A percentile compares a stretch with the other conserved stretches of the same genome.
phyloP scores from a whole-genome alignment of 1,139 yeast species.

The Taphrina wiesneri region DNA sequence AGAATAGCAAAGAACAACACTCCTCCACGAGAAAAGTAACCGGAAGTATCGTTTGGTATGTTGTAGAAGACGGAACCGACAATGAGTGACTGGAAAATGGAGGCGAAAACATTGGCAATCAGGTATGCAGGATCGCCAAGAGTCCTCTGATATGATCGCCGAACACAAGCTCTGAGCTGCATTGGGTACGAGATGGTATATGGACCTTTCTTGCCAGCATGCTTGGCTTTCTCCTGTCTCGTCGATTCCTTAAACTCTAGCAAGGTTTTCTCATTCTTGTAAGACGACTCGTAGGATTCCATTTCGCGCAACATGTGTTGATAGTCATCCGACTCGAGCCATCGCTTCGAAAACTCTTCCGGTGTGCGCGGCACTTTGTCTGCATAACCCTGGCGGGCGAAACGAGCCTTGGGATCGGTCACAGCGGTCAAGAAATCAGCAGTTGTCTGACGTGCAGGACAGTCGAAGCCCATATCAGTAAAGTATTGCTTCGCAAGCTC shows the following conservation, averaged over 20 bases:
- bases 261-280: conserved; percentile 41
- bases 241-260: conserved; percentile 36
- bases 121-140: conserved; percentile 59
- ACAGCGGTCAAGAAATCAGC: conserved; percentile 68
- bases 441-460: conserved; percentile 64
- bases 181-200: conserved; percentile 38
- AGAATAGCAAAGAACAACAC: conserved; percentile 49
- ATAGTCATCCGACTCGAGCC: conserved; percentile 58
- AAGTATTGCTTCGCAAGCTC: conserved; percentile 56
- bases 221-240: conserved; percentile 39
- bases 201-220: conserved; percentile 38
- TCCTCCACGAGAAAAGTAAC: conserved; percentile 56
- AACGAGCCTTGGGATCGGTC: conserved; percentile 59
- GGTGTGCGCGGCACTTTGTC: conserved; percentile 59
- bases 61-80: conserved; percentile 75
- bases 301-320: conserved; percentile 49
- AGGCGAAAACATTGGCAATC: conserved; percentile 54
- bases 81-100: conserved; percentile 56
- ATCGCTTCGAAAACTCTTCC: conserved; percentile 57
- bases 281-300: conserved; percentile 48
- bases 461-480: conserved; percentile 60
- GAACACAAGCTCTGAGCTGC: conserved; percentile 53
- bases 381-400: conserved; percentile 53
- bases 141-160: conserved; percentile 59
- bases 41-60: conserved; percentile 51